Base-by-base conservation (phyloP, 2,329 filamentous ascomycete species). In the Fusarium mangiferae region DNA sequence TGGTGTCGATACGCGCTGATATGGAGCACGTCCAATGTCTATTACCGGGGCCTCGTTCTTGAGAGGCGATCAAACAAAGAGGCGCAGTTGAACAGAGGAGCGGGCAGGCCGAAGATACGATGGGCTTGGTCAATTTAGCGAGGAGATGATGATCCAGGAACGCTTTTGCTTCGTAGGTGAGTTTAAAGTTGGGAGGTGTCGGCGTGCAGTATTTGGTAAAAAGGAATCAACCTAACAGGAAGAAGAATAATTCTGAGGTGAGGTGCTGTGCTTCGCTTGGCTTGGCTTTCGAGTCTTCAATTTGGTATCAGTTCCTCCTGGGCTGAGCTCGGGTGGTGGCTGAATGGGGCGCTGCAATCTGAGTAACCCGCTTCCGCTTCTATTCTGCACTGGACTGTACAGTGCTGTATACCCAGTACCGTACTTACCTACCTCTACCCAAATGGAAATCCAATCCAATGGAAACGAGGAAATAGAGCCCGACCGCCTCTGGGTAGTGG, bases 291-390 rank as follows among this genome's bases (percentile, higher is more conserved):
- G 46, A 49, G 46, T 33, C 46, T n/a, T 36, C 33, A 33, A 20
- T 17, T 9, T 38, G 35, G 35, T 54, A 17, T 54, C 35, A 28
- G 35, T 28, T 54, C n/a, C 38, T 61, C 51, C 59, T 72, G 62
- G 67, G 73, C 70, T 72, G 67, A 69, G 49, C 13, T 22, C n/a
- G n/a, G 45, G 45, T 48, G 71, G 70, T 75, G 74, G 74, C 73
- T 75, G 62, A 66, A 75, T 57, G 62, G 68, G 64, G 71, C 68
- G 58, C 61, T 68, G 70, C 52, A 65, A 38, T 62, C 62, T 72
- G 61, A 46, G 63, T 57, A 58, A 52, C 49, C 41, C 49, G 49
- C 59, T 66, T 54, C 33, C 49, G 13, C 26, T 41, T n/a, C 30
- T 51, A 24, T 49, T 49, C 28, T 49, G n/a, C 42, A 26, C 42